Percentiles rank a stretch among this genome's conserved stretches.
Evolutionary conservation across 1,284 basidiomycete genomes (phyloP).

Genomic region (Schizophyllum amplum): DNA sequence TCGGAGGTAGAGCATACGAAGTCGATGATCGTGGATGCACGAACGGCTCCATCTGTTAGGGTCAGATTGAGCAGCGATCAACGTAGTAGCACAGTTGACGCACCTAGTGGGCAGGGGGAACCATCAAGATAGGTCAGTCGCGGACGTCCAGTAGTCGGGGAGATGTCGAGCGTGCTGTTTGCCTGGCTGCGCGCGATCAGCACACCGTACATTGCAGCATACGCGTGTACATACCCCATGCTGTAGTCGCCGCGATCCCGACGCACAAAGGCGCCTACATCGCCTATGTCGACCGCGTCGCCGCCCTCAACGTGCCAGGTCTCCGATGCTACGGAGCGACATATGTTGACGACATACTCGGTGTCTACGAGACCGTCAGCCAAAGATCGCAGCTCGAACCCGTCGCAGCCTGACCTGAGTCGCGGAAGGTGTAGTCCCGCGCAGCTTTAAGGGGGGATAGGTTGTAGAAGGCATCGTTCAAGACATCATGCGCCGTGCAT

Average conservation of each 20-base stretch:
- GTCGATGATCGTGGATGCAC: slow-evolving; percentile 51
- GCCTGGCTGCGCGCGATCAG: not conserved
- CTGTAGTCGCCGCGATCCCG: not conserved
- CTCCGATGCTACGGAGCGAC: not conserved
- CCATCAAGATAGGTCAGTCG: not conserved
- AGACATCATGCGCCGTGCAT: not conserved
- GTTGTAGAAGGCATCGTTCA: not conserved
- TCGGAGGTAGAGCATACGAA: slow-evolving; percentile 52
- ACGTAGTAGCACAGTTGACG: not conserved
- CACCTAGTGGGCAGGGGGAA: not conserved
- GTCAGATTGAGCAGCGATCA: not conserved
- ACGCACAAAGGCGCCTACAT: not conserved
- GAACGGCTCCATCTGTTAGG: slow-evolving; percentile 15
- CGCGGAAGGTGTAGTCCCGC: not conserved
- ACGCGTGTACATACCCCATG: not conserved
- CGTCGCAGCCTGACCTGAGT: not conserved
- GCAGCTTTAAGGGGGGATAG: not conserved
- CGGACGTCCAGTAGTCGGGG: not conserved
- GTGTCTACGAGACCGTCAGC: not conserved
- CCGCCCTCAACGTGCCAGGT: not conserved
- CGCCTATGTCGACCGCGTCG: not conserved
- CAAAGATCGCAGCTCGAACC: too few species aligned
- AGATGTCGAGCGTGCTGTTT: not conserved
- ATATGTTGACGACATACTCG: not conserved
- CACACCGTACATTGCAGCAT: not conserved